A percentile compares a stretch with the other conserved stretches of the same genome.
phyloP scores from a whole-genome alignment of 148 eudicot genomes.

The Spergularia bocconei region DNA sequence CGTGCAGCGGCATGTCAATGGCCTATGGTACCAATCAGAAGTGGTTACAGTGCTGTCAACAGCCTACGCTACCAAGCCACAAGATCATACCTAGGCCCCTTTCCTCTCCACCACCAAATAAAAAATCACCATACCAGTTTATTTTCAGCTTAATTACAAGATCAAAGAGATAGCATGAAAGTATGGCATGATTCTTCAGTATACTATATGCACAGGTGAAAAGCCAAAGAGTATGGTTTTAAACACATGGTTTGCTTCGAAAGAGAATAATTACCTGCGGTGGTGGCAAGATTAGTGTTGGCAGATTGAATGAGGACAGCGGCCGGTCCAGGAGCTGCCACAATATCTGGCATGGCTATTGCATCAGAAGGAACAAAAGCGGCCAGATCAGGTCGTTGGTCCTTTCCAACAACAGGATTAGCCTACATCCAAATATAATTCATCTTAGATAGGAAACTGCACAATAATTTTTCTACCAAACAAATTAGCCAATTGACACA shows the following conservation, averaged over 20 bases:
- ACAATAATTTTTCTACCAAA: not conserved
- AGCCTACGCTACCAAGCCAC: not conserved
- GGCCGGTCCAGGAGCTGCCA: conserved; percentile 39
- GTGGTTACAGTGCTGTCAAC: not conserved
- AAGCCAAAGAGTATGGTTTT: not conserved
- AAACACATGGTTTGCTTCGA: not conserved
- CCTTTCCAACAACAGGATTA: conserved; percentile 84
- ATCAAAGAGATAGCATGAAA: not conserved
- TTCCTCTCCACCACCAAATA: not conserved
- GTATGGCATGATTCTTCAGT: not conserved
- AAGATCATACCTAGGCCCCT: not conserved
- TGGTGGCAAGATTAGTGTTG: conserved; percentile 31
- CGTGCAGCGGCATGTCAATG: not conserved
- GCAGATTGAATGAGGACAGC: conserved; percentile 28
- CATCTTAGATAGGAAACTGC: conserved; percentile 6
- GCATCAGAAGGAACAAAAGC: conserved; percentile 73
- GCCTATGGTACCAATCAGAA: conserved; percentile 1
- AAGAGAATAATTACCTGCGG: conserved; percentile 38
- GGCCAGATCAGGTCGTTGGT: conserved; percentile 96
- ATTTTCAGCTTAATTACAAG: not conserved
- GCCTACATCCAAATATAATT: conserved; percentile 42
- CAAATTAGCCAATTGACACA: not conserved
- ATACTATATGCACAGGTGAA: not conserved
- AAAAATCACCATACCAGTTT: not conserved
- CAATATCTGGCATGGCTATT: conserved; percentile 35